Conservation (phyloP, 495 filamentous ascomycete genomes). For the Daldinia vernicosa region DNA sequence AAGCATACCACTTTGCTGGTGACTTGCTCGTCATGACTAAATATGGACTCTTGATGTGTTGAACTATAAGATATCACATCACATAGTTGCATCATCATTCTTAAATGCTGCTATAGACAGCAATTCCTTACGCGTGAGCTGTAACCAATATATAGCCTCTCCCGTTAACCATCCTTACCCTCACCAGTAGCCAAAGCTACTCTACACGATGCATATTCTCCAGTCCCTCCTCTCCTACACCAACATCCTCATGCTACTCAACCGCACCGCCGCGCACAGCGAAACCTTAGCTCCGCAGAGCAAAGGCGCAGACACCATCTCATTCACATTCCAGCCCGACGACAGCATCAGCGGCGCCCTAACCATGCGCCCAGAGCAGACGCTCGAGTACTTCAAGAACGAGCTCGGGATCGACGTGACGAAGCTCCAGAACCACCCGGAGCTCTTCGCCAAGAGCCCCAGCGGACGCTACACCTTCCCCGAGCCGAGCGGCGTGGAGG, state of each 20-base stretch:
- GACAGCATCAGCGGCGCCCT: conserved; percentile 31
- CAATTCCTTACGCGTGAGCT: neutral
- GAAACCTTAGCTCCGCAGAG: neutral
- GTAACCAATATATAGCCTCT: neutral
- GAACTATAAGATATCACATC: neutral
- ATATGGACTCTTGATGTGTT: neutral
- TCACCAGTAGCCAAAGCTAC: neutral
- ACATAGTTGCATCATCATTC: neutral
- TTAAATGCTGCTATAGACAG: neutral
- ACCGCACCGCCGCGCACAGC: conserved; percentile 35
- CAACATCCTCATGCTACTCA: conserved; percentile 8
- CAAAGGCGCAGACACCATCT: conserved; percentile 23
- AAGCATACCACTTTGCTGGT: neutral
- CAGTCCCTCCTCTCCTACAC: conserved; percentile 2
- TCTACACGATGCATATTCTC: conserved; percentile 4
- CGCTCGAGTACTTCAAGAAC: conserved; percentile 3
- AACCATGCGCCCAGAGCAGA: neutral
- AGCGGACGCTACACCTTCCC: conserved; percentile 12
- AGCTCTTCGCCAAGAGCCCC: neutral
- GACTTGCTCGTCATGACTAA: neutral
- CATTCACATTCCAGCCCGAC: conserved; percentile 42
- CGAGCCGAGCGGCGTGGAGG: conserved; percentile 16
- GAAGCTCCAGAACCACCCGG: conserved; percentile 8
- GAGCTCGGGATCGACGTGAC: conserved; percentile 21
- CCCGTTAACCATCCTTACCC: neutral